Percentiles rank a stretch among this genome's conserved stretches.
phyloP scores from a whole-genome alignment of 2,329 filamentous ascomycete genomes.

The Blastomyces silverae region DNA sequence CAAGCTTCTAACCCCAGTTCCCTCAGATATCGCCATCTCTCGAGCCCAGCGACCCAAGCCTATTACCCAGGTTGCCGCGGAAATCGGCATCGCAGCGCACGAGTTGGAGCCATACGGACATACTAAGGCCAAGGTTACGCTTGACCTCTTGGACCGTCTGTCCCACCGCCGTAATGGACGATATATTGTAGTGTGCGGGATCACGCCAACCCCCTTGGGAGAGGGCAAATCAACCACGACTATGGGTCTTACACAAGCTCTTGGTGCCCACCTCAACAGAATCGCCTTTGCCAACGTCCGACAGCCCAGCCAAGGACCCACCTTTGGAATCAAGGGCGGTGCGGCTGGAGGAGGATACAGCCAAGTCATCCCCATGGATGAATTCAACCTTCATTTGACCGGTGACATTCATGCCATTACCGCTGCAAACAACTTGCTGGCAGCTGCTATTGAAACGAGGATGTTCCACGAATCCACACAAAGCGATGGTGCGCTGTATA shows the following conservation, averaged over 20 bases:
- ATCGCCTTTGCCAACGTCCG: conserved; percentile 94
- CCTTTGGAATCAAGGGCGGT: conserved; percentile 97
- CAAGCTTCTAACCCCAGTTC: conserved; percentile 70
- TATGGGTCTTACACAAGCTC: conserved; percentile 85
- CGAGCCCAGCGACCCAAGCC: conserved; percentile 84
- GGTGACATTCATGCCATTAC: conserved; percentile 97
- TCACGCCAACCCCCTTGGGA: conserved; percentile 91
- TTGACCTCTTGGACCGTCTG: conserved; percentile 72
- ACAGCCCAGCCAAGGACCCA: conserved; percentile 93
- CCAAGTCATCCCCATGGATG: conserved; percentile 99
- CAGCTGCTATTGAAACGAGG: conserved; percentile 91
- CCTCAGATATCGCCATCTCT: conserved; percentile 93
- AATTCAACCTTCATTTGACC: conserved; percentile 96
- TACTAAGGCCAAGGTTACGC: conserved; percentile 91
- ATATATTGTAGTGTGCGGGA: conserved; percentile 89
- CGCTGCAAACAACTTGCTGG: conserved; percentile 92
- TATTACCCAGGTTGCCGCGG: conserved; percentile 74
- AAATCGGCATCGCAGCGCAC: conserved; percentile 78
- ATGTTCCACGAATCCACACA: conserved; percentile 98
- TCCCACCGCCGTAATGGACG: conserved; percentile 80
- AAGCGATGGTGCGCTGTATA: conserved; percentile 81
- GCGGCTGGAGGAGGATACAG: conserved; percentile 96
- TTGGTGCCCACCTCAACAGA: conserved; percentile 79
- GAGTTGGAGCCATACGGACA: conserved; percentile 93
- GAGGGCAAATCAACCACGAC: conserved; percentile 99